A percentile compares a stretch with the other conserved stretches of the same genome.
These are phyloP conservation scores for Centella asiatica DNA, from an alignment of 129 eudicot genomes.

Conservation along the genomic window DNA sequence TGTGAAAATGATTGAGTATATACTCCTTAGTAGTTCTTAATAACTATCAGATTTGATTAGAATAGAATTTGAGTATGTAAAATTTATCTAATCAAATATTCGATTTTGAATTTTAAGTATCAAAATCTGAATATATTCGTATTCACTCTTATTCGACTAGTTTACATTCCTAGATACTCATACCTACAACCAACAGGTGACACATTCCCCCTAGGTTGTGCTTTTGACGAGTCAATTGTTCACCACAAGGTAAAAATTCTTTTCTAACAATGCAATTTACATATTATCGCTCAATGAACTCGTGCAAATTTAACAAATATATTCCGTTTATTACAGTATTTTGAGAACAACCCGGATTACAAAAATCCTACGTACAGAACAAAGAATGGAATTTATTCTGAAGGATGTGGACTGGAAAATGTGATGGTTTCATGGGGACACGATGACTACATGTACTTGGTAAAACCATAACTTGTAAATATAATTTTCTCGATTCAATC, in stretches of 20 bases:
- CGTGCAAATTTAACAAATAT: neutral
- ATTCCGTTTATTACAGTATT: conserved; percentile 38
- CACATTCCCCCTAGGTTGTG: conserved; percentile 93
- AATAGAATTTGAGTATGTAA: no score
- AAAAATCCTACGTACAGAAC: conserved; percentile 53
- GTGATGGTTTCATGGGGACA: conserved; percentile 91
- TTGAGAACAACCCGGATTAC: conserved; percentile 52
- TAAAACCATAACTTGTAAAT: conserved; percentile 18
- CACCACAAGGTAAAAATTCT: conserved; percentile 58
- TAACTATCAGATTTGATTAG: no score
- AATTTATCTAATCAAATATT: no score
- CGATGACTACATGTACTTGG: conserved; percentile 95
- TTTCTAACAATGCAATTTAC: neutral
- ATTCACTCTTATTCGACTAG: no score
- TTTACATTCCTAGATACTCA: no score
- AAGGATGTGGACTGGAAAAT: conserved; percentile 87
- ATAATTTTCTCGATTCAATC: no score
- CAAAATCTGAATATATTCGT: no score
- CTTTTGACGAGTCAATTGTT: conserved; percentile 70
- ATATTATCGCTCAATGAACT: neutral
- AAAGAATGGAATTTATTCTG: conserved; percentile 57
- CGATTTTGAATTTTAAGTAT: no score
- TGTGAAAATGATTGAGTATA: no score
- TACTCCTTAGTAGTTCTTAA: no score
- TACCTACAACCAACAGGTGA: conserved; percentile 23